These are phyloP conservation scores for Perkinsus marinus DNA, from an alignment of 169 alveolate genomes.

Conservation along the genomic window DNA sequence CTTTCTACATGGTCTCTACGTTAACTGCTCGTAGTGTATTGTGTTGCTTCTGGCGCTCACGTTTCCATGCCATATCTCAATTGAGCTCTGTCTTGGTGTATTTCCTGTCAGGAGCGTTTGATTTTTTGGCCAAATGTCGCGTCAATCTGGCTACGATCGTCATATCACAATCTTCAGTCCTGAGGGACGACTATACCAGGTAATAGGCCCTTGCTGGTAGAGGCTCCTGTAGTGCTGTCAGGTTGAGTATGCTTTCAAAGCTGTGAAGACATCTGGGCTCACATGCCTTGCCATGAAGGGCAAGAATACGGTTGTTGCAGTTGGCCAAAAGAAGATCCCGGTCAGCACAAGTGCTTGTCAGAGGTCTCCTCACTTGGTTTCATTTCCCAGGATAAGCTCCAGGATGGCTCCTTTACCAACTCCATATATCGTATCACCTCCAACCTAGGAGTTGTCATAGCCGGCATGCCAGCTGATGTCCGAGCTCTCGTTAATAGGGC, in stretches of 20 bases:
- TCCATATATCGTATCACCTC: constrained; percentile 52
- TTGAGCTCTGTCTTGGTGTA: no score
- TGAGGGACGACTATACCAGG: constrained; percentile 90
- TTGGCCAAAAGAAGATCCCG: constrained; percentile 85
- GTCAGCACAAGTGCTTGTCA: constrained; percentile 1
- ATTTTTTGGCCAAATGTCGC: constrained; percentile 38
- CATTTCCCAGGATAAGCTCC: constrained; percentile 46
- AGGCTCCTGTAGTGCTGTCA: no score
- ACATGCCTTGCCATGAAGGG: constrained; percentile 93
- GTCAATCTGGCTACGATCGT: constrained; percentile 72
- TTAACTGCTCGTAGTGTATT: no score
- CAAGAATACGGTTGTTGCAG: constrained; percentile 79
- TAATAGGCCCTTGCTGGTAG: no score
- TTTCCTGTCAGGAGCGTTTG: not conserved
- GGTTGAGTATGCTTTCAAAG: constrained; percentile 89
- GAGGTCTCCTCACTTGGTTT: not conserved
- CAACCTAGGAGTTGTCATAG: constrained; percentile 55
- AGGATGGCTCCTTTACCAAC: constrained; percentile 58
- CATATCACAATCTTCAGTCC: constrained; percentile 92
- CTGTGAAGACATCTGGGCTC: constrained; percentile 83
- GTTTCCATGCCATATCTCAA: no score
- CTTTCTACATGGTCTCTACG: no score
- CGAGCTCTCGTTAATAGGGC: constrained; percentile 35
- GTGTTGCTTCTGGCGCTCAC: no score
- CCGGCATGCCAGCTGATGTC: constrained; percentile 65